These are phyloP conservation scores for Quercus glauca DNA, from an alignment of 306 rosid species.

Conservation along the genomic window DNA sequence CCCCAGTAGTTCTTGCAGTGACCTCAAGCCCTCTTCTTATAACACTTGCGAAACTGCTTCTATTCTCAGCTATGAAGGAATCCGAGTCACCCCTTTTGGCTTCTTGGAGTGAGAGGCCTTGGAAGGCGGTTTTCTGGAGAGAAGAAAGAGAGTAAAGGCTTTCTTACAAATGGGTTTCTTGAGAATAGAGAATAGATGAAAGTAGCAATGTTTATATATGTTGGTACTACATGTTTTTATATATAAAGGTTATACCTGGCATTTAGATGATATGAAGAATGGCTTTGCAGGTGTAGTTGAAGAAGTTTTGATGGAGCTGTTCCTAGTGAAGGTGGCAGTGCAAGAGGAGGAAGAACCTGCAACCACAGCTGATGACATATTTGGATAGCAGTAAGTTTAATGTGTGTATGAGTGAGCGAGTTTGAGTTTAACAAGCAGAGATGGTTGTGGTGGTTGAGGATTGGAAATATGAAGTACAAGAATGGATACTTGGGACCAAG, in stretches of 20 bases:
- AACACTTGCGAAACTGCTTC: conserved; percentile 18
- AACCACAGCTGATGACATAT: conserved; percentile 60
- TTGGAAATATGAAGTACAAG: too few relatives aligned
- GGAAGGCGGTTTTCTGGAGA: conserved; percentile 63
- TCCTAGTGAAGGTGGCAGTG: conserved; percentile 51
- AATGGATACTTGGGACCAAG: neutral
- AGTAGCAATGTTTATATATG: neutral
- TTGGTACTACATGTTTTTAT: neutral
- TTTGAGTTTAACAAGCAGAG: neutral
- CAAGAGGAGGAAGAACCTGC: conserved; percentile 59
- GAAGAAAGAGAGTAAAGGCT: neutral
- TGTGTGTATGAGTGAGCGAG: neutral
- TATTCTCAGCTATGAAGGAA: conserved; percentile 32
- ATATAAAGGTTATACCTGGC: conserved; percentile 38
- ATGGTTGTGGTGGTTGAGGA: conserved; percentile 4
- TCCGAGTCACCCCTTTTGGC: conserved; percentile 52
- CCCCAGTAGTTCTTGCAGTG: conserved; percentile 79
- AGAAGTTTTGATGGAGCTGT: conserved; percentile 33
- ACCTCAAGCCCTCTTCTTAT: conserved; percentile 46
- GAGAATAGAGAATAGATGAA: neutral
- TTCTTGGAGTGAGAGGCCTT: conserved; percentile 69
- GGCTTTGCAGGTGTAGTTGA: conserved; percentile 37
- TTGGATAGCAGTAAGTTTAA: neutral
- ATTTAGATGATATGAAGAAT: conserved; percentile 19
- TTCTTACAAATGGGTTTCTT: neutral